Conservation (phyloP, 768 basidiomycete species). For the Suillus subluteus region DNA sequence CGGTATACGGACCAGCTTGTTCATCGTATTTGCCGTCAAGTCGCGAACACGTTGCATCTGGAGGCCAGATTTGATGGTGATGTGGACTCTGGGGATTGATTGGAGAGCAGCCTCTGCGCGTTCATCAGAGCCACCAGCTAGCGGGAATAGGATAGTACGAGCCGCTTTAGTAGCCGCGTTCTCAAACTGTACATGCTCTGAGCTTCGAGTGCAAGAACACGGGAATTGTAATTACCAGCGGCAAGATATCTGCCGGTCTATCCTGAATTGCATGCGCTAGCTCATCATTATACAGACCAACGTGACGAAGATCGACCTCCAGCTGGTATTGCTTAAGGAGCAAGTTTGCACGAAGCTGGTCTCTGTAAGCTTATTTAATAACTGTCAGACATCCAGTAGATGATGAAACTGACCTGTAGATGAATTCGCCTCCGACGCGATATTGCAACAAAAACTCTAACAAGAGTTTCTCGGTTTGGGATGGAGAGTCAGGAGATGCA, state of each 20-base stretch:
- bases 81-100: conserved; percentile 75
- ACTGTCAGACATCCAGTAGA: background rate
- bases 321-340: conserved; percentile 87
- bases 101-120: conserved; percentile 49
- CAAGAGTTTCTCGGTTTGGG: conserved; percentile 79
- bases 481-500: conserved; percentile 68
- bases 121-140: conserved; percentile 54
- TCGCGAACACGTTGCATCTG: conserved; percentile 95
- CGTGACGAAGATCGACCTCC: conserved; percentile 81
- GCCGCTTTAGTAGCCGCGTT: conserved; percentile 87
- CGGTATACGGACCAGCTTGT: conserved; percentile 93
- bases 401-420: conserved; percentile 71
- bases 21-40: conserved; percentile 91
- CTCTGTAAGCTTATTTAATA: conserved; percentile 45
- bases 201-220: background rate
- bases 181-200: conserved; percentile 69
- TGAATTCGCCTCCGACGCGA: conserved; percentile 88
- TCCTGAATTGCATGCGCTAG: conserved; percentile 91
- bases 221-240: conserved; percentile 59
- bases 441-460: conserved; percentile 88
- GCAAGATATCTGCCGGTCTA: conserved; percentile 85
- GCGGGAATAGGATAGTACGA: conserved; percentile 79
- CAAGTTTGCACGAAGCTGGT: conserved; percentile 87
- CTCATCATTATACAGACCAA: conserved; percentile 89
- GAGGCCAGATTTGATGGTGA: conserved; percentile 86